Evolutionary conservation across 1,284 basidiomycete genomes (phyloP).

Genomic region (Malassezia globosa): DNA sequence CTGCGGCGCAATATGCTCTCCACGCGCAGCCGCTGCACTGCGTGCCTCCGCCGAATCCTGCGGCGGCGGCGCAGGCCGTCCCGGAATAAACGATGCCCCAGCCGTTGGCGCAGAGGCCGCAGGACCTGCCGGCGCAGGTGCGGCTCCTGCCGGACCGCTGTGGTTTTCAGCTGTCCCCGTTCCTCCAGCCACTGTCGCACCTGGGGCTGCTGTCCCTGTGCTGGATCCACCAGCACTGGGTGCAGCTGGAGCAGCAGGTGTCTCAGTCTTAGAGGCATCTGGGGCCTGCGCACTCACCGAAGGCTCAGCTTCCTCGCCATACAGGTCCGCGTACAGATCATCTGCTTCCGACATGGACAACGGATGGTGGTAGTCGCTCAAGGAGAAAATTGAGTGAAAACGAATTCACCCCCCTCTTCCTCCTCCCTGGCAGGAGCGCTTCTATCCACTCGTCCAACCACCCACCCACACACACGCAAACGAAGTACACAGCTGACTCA

Average conservation of each 20-base stretch:
- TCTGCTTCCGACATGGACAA: conserved; percentile 18
- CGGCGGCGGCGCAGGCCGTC: neutral
- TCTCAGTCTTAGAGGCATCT: neutral
- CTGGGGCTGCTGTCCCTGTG: neutral
- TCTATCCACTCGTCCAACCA: too few species aligned
- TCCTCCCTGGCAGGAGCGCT: too few species aligned
- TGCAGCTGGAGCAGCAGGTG: neutral
- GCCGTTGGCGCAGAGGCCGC: conserved; percentile 4
- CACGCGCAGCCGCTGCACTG: conserved; percentile 12
- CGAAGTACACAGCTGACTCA: too few species aligned
- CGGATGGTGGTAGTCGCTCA: neutral
- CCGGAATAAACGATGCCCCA: conserved; percentile 11
- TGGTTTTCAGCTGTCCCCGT: neutral
- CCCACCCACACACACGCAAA: neutral
- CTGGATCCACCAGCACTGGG: neutral
- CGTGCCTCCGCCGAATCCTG: conserved; percentile 12
- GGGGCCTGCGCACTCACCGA: neutral
- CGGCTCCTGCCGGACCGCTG: neutral
- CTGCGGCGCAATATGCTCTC: conserved; percentile 18
- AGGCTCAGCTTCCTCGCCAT: conserved; percentile 15
- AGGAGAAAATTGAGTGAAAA: too few species aligned
- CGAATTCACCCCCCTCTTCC: too few species aligned
- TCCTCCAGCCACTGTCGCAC: neutral
- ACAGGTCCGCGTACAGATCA: conserved; percentile 18
- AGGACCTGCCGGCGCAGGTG: conserved; percentile 1